These are phyloP conservation scores for Prunus salicina DNA, from an alignment of 306 rosid genomes.

Conservation along the genomic window DNA sequence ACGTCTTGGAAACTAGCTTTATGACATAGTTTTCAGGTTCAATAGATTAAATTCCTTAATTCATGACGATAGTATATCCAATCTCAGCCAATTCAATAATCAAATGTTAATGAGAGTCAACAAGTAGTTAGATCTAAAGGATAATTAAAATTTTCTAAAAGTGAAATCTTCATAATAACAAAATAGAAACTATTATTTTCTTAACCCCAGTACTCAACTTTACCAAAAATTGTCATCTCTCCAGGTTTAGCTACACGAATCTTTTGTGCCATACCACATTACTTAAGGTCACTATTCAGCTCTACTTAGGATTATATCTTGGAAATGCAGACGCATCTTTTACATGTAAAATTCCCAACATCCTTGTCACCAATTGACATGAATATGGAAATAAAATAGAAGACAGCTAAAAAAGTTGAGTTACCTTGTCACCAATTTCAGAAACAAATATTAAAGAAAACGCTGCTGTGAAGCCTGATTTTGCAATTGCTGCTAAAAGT, in stretches of 20 bases:
- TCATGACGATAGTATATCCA: background rate
- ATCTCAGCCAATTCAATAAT: background rate
- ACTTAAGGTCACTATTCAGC: background rate
- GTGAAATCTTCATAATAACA: background rate
- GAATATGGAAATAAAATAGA: conserved; percentile 11
- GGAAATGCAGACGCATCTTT: background rate
- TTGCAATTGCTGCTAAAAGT: conserved; percentile 72
- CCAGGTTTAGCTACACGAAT: background rate
- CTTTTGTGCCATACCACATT: background rate
- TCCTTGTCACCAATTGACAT: background rate
- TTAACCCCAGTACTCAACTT: background rate
- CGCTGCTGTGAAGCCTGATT: conserved; percentile 97
- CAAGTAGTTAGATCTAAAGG: background rate
- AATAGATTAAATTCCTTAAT: background rate
- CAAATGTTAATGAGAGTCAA: background rate
- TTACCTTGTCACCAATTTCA: conserved; percentile 99
- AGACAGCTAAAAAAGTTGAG: background rate
- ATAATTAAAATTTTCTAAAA: background rate
- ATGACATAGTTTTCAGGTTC: background rate
- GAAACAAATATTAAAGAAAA: conserved; percentile 90
- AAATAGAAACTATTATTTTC: background rate
- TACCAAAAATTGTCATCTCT: background rate
- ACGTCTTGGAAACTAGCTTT: background rate
- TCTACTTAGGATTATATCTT: background rate
- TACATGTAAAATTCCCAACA: background rate